Base-by-base conservation (phyloP, 2,329 filamentous ascomycete species). In the Claviceps humidiphila region DNA sequence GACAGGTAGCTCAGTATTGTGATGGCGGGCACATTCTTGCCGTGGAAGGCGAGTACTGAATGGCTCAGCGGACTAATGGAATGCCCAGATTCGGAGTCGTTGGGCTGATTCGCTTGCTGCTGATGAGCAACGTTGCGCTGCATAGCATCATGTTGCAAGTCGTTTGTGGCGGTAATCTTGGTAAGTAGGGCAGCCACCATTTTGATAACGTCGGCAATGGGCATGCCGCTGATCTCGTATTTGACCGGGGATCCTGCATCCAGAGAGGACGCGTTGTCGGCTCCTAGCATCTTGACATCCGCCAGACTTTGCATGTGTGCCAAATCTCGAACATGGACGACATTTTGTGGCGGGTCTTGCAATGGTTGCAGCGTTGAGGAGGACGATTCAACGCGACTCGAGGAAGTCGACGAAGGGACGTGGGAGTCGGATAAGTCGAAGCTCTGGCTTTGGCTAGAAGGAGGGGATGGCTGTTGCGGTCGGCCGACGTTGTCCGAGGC, bases 201-300 rank as follows among this genome's bases (percentile, higher is more conserved):
- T 68, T 97, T 91, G 64, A 98, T 98, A 59, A 98, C 88, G 64
- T 98, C 91, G 58, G 85, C 82, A 52, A 97, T 94, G 50, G 93
- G 93, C 91, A 98, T 97, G 51, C 82, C 87, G 70, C 90, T 96
- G 61, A 98, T 96, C 68, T 97, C 93, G 66, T 95, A 98, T 64
- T 81, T 81, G 69, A 77, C 77, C 57, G 75, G 75, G 13, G 73
- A 70, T 55, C 74, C 77, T 57, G 74, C 40, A 17, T 49, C 74
- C 52, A 74, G 67, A 52, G 72, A 72, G 60, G 77, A 71, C 57
- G 75, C 59, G 2, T 69, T 70, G 51, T 70, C 58, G 14, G 70
- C 70, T 24, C 72, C 81, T 63, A 84, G 74, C 54, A 84, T 72
- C 58, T 95, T 88, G 57, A 91, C 85, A 57, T 78, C 83, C 26